phyloP scores from a whole-genome alignment of 805 yeast genomes.

The Saccharomycopsis lassenensis region DNA sequence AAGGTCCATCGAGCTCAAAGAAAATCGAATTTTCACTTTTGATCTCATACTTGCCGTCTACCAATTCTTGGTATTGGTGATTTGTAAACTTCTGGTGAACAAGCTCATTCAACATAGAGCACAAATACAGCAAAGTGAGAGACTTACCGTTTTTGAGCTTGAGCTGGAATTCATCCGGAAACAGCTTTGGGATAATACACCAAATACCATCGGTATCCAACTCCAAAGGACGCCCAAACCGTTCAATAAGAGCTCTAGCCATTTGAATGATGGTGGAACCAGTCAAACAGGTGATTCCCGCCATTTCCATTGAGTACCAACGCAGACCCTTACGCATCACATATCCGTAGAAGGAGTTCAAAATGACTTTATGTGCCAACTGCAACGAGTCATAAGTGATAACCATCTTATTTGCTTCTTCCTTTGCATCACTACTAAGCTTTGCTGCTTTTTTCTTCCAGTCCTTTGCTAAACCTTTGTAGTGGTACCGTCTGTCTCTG shows the following conservation, averaged over 20 bases:
- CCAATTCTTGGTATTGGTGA: slow-evolving; percentile 83
- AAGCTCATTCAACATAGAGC: slow-evolving; percentile 88
- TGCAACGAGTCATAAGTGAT: slow-evolving; percentile 91
- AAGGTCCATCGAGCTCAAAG: slow-evolving; percentile 98
- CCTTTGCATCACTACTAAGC: slow-evolving; percentile 49
- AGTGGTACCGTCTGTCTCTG: slow-evolving; percentile 93
- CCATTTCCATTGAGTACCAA: slow-evolving; percentile 99
- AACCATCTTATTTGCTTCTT: slow-evolving; percentile 91
- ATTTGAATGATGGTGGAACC: slow-evolving; percentile 97
- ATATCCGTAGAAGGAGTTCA: slow-evolving; percentile 94
- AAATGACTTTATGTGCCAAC: slow-evolving; percentile 91
- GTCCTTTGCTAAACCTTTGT: slow-evolving; percentile 82
- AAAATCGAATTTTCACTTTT: slow-evolving; percentile 88
- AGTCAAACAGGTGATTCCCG: slow-evolving; percentile 95
- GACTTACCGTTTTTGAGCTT: slow-evolving; percentile 68
- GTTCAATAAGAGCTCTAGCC: slow-evolving; percentile 86
- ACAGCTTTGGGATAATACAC: slow-evolving; percentile 91
- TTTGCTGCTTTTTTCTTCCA: slow-evolving; percentile 78
- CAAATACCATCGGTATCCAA: slow-evolving; percentile 99
- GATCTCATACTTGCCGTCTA: slow-evolving; percentile 57
- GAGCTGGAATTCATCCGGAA: slow-evolving; percentile 80
- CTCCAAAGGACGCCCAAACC: slow-evolving; percentile 91
- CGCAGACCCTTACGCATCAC: slow-evolving; percentile 99
- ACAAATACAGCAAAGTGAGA: slow-evolving; percentile 76
- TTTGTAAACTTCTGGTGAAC: slow-evolving; percentile 90